Base-by-base conservation (phyloP, 176 grass and related monocot species). In the Zea mays region DNA sequence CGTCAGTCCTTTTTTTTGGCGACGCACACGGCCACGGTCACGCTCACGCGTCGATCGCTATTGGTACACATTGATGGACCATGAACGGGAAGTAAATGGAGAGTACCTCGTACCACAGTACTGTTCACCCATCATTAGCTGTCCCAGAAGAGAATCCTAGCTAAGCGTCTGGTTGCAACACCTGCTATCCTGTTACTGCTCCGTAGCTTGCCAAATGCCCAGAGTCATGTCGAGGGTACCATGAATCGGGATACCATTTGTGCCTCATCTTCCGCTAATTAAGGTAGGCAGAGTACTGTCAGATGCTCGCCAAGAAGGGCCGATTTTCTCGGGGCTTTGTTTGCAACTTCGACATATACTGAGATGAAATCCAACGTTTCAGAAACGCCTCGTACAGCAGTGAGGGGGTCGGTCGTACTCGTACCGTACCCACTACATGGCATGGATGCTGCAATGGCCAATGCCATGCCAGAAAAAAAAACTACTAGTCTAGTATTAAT, bases 321-420 rank as follows among this genome's bases (percentile, higher is more conserved):
- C 54, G 13, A 1, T 8, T 3, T 54, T 39, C 17, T 19, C 13
- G 13, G 72, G 57, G n/a, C 34, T 58, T 64, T 35, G 17, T 3
- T 36, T 16, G 57, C 39, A 57, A 7, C 7, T 2, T 50, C 40
- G 68, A 8, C 34, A 83, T 11, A 79, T 62, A 62, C 62, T 69
- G 69, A 79, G 76, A 72, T 42, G 60, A 45, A 73, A 71, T 39
- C 43, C 69, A 51, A 73, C 74, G 67, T 11, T 49, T 75, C 44
- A 20, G 17, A 78, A 58, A 19, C 40, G 39, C 16, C 37, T 35
- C 42, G 37, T 6, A 35, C 56, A 69, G 5, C 7, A 15, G 19
- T 40, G 69, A 65, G 70, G 16, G 46, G 56, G 76, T 33, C 35
- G 40, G 41, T 63, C 48, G 61, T 19, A 3, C 55, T 27, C 27